phyloP scores from a whole-genome alignment of 257 asterid genomes.

The Fraxinus excelsior region DNA sequence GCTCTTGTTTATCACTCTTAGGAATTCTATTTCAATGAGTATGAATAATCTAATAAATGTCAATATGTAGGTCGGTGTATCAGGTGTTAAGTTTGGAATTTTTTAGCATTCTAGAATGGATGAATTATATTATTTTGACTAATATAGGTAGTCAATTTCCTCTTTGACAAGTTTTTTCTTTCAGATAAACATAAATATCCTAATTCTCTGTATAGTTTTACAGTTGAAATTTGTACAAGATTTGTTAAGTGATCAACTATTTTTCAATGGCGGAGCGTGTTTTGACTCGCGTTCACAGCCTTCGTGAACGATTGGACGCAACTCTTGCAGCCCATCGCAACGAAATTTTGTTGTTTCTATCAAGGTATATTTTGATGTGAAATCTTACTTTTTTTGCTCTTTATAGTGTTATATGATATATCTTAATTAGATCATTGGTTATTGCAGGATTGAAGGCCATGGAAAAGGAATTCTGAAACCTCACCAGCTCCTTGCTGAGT shows the following conservation, averaged over 20 bases:
- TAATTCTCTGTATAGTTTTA: slow-evolving; percentile 2
- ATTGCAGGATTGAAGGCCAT: slow-evolving; percentile 69
- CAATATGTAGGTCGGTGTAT: slow-evolving; percentile 28
- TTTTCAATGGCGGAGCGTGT: slow-evolving; percentile 79
- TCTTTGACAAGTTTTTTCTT: slow-evolving; percentile 6
- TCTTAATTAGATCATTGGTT: background rate
- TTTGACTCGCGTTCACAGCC: slow-evolving; percentile 88
- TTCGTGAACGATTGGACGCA: slow-evolving; percentile 85
- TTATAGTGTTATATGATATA: background rate
- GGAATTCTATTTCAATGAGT: background rate
- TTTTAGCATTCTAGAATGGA: slow-evolving; percentile 34
- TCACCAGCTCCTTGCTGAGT: slow-evolving; percentile 82
- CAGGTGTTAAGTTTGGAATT: slow-evolving; percentile 36
- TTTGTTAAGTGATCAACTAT: slow-evolving; percentile 21
- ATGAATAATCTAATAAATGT: slow-evolving; percentile 7
- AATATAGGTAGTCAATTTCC: slow-evolving; percentile 12
- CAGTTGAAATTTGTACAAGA: slow-evolving; percentile 38
- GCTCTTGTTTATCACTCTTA: slow-evolving; percentile 36
- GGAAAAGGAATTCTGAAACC: slow-evolving; percentile 89
- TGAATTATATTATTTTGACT: slow-evolving; percentile 35
- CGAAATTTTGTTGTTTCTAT: slow-evolving; percentile 63
- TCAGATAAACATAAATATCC: slow-evolving; percentile 26
- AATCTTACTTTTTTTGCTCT: background rate
- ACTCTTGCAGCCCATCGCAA: slow-evolving; percentile 81
- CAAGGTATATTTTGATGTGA: slow-evolving; percentile 43